Evolutionary conservation across 192 early-diverging fungal genomes (phyloP).

Genomic region (Coemansia aciculifera): DNA sequence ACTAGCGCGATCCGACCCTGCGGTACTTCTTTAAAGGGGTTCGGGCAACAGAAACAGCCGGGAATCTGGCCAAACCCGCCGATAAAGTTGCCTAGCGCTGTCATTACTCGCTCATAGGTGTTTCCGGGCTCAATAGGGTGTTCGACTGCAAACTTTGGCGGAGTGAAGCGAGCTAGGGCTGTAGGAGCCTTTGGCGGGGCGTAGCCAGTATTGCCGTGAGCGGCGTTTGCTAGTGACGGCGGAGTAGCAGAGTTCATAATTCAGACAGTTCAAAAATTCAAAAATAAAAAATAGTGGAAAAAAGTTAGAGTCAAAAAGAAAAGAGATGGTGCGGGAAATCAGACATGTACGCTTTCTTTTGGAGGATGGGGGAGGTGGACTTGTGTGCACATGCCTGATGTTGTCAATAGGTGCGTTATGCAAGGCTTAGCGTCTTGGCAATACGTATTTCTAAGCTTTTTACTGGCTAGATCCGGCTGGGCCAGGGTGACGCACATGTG

Average conservation of each 20-base stretch:
- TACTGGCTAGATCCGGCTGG: too few relatives aligned
- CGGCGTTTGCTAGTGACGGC: conserved; percentile 4
- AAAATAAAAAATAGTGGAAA: neutral
- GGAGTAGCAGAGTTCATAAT: conserved; percentile 6
- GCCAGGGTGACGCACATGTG: neutral
- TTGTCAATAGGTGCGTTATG: too few relatives aligned
- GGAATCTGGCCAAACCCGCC: conserved; percentile 55
- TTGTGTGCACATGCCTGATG: too few relatives aligned
- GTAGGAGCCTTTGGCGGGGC: conserved; percentile 14
- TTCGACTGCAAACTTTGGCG: conserved; percentile 40
- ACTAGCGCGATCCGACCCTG: conserved; percentile 54
- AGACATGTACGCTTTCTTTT: neutral
- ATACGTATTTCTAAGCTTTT: too few relatives aligned
- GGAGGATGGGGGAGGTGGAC: too few relatives aligned
- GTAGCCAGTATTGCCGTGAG: conserved; percentile 10
- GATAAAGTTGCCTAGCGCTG: conserved; percentile 33
- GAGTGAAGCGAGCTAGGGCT: neutral
- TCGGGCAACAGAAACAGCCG: conserved; percentile 52
- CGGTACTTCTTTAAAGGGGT: conserved; percentile 48
- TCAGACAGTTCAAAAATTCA: neutral
- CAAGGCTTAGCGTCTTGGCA: too few relatives aligned
- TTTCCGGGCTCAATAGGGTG: conserved; percentile 20
- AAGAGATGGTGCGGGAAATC: neutral
- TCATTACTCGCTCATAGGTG: conserved; percentile 41
- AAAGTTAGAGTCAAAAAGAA: neutral